Conservation (phyloP, 495 filamentous ascomycete genomes). For the Hypomontagnella monticulosa region DNA sequence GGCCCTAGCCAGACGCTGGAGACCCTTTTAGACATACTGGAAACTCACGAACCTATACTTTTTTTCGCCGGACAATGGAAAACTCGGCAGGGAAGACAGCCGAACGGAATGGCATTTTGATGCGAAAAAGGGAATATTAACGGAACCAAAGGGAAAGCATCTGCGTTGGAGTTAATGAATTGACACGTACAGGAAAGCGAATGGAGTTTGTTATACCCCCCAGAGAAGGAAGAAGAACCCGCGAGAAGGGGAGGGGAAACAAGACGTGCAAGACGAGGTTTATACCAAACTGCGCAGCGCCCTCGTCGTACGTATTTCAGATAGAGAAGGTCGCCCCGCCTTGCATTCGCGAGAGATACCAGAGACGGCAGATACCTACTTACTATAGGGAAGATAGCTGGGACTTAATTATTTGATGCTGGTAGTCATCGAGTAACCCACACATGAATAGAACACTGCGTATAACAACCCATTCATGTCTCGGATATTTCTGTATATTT, state of each 20-base stretch:
- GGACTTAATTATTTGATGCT: not conserved
- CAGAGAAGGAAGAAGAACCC: slow-evolving; percentile 4
- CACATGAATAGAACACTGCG: slow-evolving; percentile 11
- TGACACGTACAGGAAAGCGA: slow-evolving; percentile 27
- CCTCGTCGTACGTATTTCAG: not conserved
- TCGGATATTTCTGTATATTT: not conserved
- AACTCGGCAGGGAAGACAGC: slow-evolving; percentile 11
- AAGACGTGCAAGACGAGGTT: not conserved
- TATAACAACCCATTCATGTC: not conserved
- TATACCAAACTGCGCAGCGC: not conserved
- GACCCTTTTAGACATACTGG: slow-evolving; percentile 35
- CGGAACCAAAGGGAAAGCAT: slow-evolving; percentile 37
- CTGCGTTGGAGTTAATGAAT: slow-evolving; percentile 36
- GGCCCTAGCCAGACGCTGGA: not conserved
- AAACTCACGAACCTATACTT: slow-evolving; percentile 35
- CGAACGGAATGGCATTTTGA: slow-evolving; percentile 30
- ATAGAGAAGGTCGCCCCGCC: not conserved
- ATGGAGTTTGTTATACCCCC: slow-evolving; percentile 44
- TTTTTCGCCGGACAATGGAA: slow-evolving; percentile 26
- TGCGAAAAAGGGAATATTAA: slow-evolving; percentile 22
- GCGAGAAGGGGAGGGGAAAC: not conserved
- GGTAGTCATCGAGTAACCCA: slow-evolving; percentile 9
- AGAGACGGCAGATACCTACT: slow-evolving; percentile 1
- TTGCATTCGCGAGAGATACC: not conserved
- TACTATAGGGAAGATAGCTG: not conserved